Evolutionary conservation across 805 yeast genomes (phyloP), one percentile per base, ranked within the genome.

Genomic region (Candida maltosa): DNA sequence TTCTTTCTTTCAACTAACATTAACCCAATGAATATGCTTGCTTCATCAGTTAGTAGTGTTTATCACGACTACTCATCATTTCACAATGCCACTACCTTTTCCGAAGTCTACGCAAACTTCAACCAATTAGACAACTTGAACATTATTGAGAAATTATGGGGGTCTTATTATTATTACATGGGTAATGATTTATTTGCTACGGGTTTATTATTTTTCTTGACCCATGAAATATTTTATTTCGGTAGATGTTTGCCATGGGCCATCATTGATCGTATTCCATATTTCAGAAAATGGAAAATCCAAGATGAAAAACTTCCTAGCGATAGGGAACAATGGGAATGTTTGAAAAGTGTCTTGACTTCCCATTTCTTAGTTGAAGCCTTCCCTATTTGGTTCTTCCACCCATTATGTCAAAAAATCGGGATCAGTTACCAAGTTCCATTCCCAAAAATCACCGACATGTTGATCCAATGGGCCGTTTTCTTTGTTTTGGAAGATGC

Each of bases 351-450:
- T n/a, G 80, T 76, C 14, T 56, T 76, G 31, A 73, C 65, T 38
- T 73, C 76, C 11, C 82, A 76, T 46, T 71, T 76, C 43, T 45
- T 76, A 44, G 80, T 76, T 20, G 82, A 76, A 52, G 80, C 75
- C 1, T 62, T 76, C 37, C 82, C 82, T 29, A 76, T 76, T 40
- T 76, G 82, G 82, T 66, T 75, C 16, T 76, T 76, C 64, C 82
- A 76, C 46, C 82, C 82, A 15, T 45, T 76, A 46, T 71, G 78
- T 47, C 56, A 65, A 41, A 58, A 55, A 17, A 53, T 76, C 37
- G 76, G 76, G 22, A 73, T 76, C 35, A 58, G 66, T 10, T 69
- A 69, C 21, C 57, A 62, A 15, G 78, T 75, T 17, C 82, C 82
- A 10, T 76, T 76, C 60, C 80, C 82, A 6, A 41, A 67, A 1